A percentile compares a stretch with the other conserved stretches of the same genome.
These are phyloP conservation scores for Sporothrix inflata DNA, from an alignment of 2,329 filamentous ascomycete species.

Conservation along the genomic window DNA sequence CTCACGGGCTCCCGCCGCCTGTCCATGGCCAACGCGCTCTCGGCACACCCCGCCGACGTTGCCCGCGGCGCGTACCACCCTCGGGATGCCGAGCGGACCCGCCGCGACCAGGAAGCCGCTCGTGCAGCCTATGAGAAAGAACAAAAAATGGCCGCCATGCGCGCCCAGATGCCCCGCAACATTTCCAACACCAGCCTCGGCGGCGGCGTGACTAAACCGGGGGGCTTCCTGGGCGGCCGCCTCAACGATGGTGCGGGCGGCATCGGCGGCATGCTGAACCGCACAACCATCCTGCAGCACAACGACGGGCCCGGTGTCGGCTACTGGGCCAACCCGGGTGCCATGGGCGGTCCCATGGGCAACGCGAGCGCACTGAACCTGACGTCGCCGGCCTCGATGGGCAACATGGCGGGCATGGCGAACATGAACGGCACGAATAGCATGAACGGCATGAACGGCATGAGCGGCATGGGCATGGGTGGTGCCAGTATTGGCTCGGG, in stretches of 20 bases:
- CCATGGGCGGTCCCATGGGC: constrained; percentile 28
- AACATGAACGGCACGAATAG: background rate
- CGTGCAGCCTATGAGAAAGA: constrained; percentile 50
- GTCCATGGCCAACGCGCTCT: constrained; percentile 64
- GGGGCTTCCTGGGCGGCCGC: constrained; percentile 56
- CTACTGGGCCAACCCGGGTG: constrained; percentile 24
- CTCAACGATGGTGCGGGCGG: constrained; percentile 59
- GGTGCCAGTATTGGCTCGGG: background rate
- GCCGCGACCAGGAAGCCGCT: constrained; percentile 47
- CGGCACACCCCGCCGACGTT: constrained; percentile 47
- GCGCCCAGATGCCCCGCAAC: constrained; percentile 53
- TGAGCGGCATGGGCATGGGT: constrained; percentile 5
- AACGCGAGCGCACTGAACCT: constrained; percentile 29
- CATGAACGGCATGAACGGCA: background rate
- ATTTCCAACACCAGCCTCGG: background rate
- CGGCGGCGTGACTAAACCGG: constrained; percentile 37
- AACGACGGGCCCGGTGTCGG: constrained; percentile 27
- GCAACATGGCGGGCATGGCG: constrained; percentile 16
- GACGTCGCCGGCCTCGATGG: background rate
- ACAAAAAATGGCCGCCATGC: constrained; percentile 52
- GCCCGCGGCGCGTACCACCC: constrained; percentile 41
- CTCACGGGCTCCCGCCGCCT: constrained; percentile 41
- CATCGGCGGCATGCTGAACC: constrained; percentile 34
- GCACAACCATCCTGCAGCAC: constrained; percentile 1
- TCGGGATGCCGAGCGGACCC: constrained; percentile 48